Conservation (phyloP, 2,329 filamentous ascomycete species). For the Fusarium floridanum region DNA sequence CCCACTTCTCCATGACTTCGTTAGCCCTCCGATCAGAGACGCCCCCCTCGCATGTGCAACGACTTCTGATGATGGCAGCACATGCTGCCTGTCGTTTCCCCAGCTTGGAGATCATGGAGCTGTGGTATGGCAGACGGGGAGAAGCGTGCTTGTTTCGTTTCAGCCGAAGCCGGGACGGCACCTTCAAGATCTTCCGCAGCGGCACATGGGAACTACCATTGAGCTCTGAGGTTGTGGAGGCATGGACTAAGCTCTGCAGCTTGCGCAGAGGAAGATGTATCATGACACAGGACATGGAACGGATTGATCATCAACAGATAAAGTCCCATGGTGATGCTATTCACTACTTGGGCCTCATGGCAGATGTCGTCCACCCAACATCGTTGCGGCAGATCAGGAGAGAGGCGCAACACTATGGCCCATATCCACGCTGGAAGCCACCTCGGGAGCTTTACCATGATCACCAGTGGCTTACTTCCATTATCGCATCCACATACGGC, state of each 20-base stretch:
- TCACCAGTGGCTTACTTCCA: rapidly evolving
- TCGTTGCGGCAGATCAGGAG: slow-evolving; percentile 40
- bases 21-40: slow-evolving; percentile 46
- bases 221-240: not conserved
- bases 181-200: slow-evolving; percentile 31
- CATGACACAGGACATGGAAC: not conserved
- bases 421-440: too few species aligned
- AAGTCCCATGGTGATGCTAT: slow-evolving; percentile 44
- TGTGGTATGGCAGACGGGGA: slow-evolving; percentile 50
- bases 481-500: too few species aligned
- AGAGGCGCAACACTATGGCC: not conserved
- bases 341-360: slow-evolving; percentile 36
- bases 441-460: too few species aligned
- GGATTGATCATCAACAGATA: slow-evolving; percentile 32
- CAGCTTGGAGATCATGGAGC: slow-evolving; percentile 48
- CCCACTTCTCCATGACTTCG: slow-evolving; percentile 50
- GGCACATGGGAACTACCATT: not conserved
- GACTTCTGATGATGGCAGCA: not conserved
- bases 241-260: slow-evolving; percentile 26
- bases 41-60: not conserved
- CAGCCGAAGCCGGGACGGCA: rapidly evolving
- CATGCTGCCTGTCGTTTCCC: slow-evolving; percentile 45
- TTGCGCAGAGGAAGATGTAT: not conserved
- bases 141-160: slow-evolving; percentile 42
- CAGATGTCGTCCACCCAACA: slow-evolving; percentile 33